A percentile compares a stretch with the other conserved stretches of the same genome.
These are phyloP conservation scores for Solanum virginianum DNA, from an alignment of 257 asterid genomes.

Conservation along the genomic window DNA sequence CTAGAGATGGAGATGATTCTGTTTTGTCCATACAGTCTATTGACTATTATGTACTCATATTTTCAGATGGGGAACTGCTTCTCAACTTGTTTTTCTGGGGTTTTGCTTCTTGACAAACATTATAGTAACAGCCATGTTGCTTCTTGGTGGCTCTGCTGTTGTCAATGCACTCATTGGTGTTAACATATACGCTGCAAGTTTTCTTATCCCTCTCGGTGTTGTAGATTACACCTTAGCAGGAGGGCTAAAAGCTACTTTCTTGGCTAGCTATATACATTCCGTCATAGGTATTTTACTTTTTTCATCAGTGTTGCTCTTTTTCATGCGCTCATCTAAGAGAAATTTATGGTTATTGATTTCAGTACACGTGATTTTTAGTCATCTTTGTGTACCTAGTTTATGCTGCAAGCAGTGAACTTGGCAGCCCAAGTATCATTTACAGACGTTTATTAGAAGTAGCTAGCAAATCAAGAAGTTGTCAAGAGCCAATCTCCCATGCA, in stretches of 20 bases:
- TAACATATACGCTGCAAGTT: conserved; percentile 84
- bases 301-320: not conserved
- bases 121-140: conserved; percentile 90
- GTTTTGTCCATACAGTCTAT: not conserved
- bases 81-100: conserved; percentile 67
- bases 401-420: conserved; percentile 61
- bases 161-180: conserved; percentile 93
- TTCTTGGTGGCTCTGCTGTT: conserved; percentile 91
- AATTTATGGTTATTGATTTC: not conserved
- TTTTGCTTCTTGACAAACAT: conserved; percentile 90
- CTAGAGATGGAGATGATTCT: not conserved
- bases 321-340: not conserved
- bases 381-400: conserved; percentile 77
- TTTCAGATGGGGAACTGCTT: conserved; percentile 84
- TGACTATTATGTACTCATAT: not conserved
- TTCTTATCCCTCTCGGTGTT: conserved; percentile 87
- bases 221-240: conserved; percentile 80
- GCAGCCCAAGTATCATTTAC: conserved; percentile 69
- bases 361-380: conserved; percentile 76
- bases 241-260: conserved; percentile 87
- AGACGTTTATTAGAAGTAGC: conserved; percentile 59
- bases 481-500: conserved; percentile 42
- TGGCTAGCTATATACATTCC: conserved; percentile 91
- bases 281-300: conserved; percentile 42
- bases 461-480: conserved; percentile 54